Percentiles rank a stretch among this genome's conserved stretches.
Conservation (phyloP, 1,284 basidiomycete species). For the Trichosporon coremiiforme region DNA sequence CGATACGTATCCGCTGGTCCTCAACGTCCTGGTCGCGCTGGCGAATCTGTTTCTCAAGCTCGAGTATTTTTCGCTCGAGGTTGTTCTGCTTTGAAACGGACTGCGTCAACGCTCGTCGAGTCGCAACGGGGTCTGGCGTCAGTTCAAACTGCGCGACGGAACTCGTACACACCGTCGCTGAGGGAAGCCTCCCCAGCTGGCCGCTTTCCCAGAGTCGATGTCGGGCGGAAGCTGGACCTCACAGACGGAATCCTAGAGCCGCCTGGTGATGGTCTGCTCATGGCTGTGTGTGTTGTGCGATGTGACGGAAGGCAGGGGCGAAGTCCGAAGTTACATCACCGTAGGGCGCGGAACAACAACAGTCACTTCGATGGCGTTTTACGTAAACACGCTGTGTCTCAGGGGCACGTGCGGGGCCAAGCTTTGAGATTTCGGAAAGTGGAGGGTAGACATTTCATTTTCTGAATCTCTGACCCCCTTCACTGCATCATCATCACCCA, state of each 20-base stretch:
- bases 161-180: constrained; percentile 25
- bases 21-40: constrained; percentile 36
- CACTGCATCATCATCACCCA: constrained; percentile 3
- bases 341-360: background rate
- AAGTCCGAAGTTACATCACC: constrained; percentile 7
- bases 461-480: background rate
- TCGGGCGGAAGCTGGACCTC: constrained; percentile 22
- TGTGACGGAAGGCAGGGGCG: background rate
- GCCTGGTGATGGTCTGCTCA: constrained; percentile 18
- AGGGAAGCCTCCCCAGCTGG: constrained; percentile 37
- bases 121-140: constrained; percentile 29
- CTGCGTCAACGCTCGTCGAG: constrained; percentile 31
- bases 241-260: constrained; percentile 7
- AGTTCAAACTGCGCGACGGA: background rate
- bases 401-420: constrained; percentile 11
- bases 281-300: background rate
- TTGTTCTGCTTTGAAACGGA: constrained; percentile 31
- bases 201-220: constrained; percentile 32
- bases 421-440: constrained; percentile 21
- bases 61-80: constrained; percentile 34
- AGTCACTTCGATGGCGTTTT: background rate
- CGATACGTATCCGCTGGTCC: constrained; percentile 39
- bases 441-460: background rate
- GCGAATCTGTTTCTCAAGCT: constrained; percentile 32
- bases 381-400: constrained; percentile 3